Conservation (phyloP, 78 protist genomes). For the Emiliania huxleyi region DNA sequence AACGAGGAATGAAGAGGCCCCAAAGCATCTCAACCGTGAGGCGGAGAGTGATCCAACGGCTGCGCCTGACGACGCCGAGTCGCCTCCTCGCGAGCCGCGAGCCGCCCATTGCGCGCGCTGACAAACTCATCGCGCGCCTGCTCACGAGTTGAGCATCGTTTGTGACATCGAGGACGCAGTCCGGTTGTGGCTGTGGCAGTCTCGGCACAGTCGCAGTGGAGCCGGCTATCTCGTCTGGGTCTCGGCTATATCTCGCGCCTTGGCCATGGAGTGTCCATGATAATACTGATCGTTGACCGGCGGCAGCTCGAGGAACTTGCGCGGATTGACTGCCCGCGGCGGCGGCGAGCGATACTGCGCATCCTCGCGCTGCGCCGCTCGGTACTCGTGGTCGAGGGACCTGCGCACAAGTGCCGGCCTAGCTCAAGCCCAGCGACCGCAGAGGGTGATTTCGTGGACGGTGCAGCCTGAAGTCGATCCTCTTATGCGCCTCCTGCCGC, state of each 20-base stretch:
- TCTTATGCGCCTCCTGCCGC: background rate
- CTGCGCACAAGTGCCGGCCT: no score
- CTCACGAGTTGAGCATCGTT: no score
- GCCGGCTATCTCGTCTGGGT: no score
- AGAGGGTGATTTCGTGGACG: no score
- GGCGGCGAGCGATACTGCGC: background rate
- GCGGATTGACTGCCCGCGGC: background rate
- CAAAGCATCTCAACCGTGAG: no score
- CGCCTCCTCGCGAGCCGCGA: background rate
- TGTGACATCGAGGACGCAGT: no score
- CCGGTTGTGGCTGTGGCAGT: no score
- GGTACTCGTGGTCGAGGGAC: background rate
- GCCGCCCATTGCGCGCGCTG: background rate
- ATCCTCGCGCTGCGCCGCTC: background rate
- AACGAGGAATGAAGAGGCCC: no score
- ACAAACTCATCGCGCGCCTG: background rate
- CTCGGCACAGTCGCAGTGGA: no score
- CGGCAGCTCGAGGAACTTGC: background rate
- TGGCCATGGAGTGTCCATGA: background rate
- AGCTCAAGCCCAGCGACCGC: no score
- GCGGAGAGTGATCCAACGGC: no score
- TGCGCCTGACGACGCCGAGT: background rate
- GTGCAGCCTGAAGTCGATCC: background rate
- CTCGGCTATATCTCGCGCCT: no score
- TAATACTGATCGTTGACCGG: background rate